Evolutionary conservation across 768 basidiomycete genomes (phyloP).

Genomic region (Floccularia luteovirens): DNA sequence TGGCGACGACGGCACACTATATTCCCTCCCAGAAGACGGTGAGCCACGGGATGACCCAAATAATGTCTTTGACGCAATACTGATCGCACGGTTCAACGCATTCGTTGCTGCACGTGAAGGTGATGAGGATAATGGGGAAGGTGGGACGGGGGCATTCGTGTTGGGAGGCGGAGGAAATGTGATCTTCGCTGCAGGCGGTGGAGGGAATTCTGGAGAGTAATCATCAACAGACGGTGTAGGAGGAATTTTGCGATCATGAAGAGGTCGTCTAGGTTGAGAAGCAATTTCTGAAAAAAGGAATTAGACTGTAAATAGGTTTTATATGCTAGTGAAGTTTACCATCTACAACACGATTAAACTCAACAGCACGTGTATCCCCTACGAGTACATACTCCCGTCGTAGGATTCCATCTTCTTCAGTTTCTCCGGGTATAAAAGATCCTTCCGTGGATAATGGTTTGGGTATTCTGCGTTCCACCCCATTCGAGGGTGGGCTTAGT

Average conservation of each 20-base stretch:
- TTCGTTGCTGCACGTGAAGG: conserved; percentile 62
- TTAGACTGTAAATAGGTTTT: conserved; percentile 4
- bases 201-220: conserved; percentile 26
- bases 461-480: conserved; percentile 9
- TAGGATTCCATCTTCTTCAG: conserved; percentile 74
- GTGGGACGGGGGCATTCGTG: conserved; percentile 44
- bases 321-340: conserved; percentile 38
- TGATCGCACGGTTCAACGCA: conserved; percentile 74
- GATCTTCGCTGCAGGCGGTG: conserved; percentile 21
- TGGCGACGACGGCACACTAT: conserved; percentile 44
- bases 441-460: conserved; percentile 45
- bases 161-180: conserved; percentile 70
- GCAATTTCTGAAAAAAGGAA: conserved; percentile 47
- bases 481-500: conserved; percentile 9
- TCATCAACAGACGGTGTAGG: conserved; percentile 44
- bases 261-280: conserved; percentile 46
- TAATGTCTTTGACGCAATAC: conserved; percentile 73
- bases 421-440: conserved; percentile 75
- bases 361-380: conserved; percentile 82
- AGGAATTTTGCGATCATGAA: conserved; percentile 48
- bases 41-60: conserved; percentile 48
- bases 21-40: conserved; percentile 28
- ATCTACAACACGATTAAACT: conserved; percentile 88
- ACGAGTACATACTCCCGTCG: conserved; percentile 91
- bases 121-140: conserved; percentile 56